Conservation (phyloP, 1,284 basidiomycete genomes). For the Sporisorium iseilematis-ciliati region DNA sequence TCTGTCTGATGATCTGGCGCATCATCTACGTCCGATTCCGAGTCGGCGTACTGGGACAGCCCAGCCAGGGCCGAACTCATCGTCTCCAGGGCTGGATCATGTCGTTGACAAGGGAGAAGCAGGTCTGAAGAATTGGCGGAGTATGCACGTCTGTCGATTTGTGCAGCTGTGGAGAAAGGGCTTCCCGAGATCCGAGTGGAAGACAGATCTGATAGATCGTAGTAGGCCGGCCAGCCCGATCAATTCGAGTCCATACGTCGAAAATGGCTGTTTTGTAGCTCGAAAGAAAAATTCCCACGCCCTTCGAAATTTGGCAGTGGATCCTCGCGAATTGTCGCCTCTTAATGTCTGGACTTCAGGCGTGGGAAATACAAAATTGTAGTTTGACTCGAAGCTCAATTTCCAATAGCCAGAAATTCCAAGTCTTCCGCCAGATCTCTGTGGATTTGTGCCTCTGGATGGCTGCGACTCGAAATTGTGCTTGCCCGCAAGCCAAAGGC, state of each 20-base stretch:
- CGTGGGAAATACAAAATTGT: conserved; percentile 15
- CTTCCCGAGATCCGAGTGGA: not conserved
- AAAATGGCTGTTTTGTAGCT: conserved; percentile 1
- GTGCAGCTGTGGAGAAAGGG: conserved; percentile 1
- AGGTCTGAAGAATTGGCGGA: no score
- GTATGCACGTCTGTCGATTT: conserved; percentile 2
- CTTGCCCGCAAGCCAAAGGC: not conserved
- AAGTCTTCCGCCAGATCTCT: not conserved
- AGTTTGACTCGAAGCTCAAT: not conserved
- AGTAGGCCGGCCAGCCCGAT: conserved; percentile 6
- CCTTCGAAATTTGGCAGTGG: not conserved
- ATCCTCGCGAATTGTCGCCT: not conserved
- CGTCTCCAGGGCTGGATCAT: not conserved
- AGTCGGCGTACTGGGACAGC: conserved; percentile 30
- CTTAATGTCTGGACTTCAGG: not conserved
- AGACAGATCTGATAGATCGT: not conserved
- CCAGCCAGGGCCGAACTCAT: conserved; percentile 30
- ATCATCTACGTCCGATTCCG: conserved; percentile 20
- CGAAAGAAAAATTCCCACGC: conserved; percentile 38
- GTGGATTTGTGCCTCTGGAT: not conserved
- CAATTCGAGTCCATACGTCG: not conserved
- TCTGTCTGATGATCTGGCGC: not conserved
- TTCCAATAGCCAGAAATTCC: not conserved
- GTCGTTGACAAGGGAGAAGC: not conserved
- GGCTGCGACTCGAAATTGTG: not conserved